Percentiles rank a stretch among this genome's conserved stretches.
Conservation (phyloP, 495 filamentous ascomycete genomes). For the Xylaria grammica region DNA sequence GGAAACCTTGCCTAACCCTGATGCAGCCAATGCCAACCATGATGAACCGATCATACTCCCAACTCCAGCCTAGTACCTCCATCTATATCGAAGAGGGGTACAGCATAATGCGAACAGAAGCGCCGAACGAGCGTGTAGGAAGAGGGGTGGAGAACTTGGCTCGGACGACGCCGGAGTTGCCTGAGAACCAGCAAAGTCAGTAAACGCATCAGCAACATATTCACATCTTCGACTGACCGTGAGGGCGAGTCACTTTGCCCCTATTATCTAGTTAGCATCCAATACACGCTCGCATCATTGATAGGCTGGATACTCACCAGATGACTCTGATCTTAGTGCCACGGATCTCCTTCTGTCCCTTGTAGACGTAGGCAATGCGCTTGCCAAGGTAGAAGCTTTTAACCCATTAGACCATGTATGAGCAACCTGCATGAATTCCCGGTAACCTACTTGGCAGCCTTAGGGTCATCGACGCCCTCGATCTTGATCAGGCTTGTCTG, state of each 20-base stretch:
- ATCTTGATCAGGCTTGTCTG: constrained; percentile 92
- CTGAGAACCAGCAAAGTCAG: constrained; percentile 48
- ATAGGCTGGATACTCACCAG: constrained; percentile 57
- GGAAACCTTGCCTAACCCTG: constrained; percentile 56
- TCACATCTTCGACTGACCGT: constrained; percentile 66
- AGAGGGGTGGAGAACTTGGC: constrained; percentile 96
- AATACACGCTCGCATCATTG: not conserved
- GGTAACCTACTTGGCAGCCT: constrained; percentile 77
- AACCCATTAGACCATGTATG: constrained; percentile 34
- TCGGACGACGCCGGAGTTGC: constrained; percentile 95
- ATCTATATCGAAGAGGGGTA: constrained; percentile 83
- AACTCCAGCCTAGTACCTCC: constrained; percentile 54
- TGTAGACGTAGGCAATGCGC: constrained; percentile 96
- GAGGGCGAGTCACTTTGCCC: constrained; percentile 92
- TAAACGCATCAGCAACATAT: constrained; percentile 12
- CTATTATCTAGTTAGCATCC: constrained; percentile 17
- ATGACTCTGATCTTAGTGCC: constrained; percentile 98
- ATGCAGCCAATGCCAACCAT: constrained; percentile 56
- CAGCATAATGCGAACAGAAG: constrained; percentile 96
- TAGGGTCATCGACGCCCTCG: constrained; percentile 88
- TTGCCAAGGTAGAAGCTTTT: constrained; percentile 89
- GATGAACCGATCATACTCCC: constrained; percentile 58
- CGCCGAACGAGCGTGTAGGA: constrained; percentile 93
- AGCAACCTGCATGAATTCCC: not conserved
- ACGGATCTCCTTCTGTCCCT: constrained; percentile 85